A percentile compares a stretch with the other conserved stretches of the same genome.
Evolutionary conservation across 1,284 basidiomycete species (phyloP).

Genomic region (Heterobasidion occidentale): DNA sequence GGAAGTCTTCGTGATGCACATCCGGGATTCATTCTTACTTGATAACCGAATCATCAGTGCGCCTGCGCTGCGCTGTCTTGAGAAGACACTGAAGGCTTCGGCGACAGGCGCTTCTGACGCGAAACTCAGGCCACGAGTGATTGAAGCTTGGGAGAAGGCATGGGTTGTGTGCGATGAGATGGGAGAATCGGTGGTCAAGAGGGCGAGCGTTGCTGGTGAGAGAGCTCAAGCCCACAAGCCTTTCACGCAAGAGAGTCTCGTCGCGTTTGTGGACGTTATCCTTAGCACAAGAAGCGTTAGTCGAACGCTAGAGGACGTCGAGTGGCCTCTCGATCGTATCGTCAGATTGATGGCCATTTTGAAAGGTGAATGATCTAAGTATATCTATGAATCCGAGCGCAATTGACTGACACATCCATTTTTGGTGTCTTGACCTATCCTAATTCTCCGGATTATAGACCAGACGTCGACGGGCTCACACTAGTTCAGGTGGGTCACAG

Average conservation of each 20-base stretch:
- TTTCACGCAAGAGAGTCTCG: slow-evolving; percentile 84
- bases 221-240: slow-evolving; percentile 23
- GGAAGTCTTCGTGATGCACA: slow-evolving; percentile 62
- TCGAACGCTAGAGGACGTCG: slow-evolving; percentile 37
- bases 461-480: slow-evolving; percentile 79
- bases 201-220: slow-evolving; percentile 8
- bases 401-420: slow-evolving; percentile 1
- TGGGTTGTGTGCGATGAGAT: slow-evolving; percentile 72
- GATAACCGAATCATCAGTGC: slow-evolving; percentile 69
- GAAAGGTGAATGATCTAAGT: slow-evolving; percentile 41
- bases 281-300: slow-evolving; percentile 46
- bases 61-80: slow-evolving; percentile 75
- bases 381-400: too few species aligned
- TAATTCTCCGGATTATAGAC: slow-evolving; percentile 77
- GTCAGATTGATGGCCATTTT: slow-evolving; percentile 70
- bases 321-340: slow-evolving; percentile 60
- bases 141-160: slow-evolving; percentile 47
- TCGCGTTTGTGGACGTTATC: slow-evolving; percentile 72
- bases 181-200: slow-evolving; percentile 43
- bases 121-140: slow-evolving; percentile 33
- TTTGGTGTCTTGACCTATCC: slow-evolving; percentile 75
- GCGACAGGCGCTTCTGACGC: slow-evolving; percentile 25
- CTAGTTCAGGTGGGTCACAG: slow-evolving; percentile 63
- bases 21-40: slow-evolving; percentile 60
- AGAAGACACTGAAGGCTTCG: slow-evolving; percentile 63